Base-by-base conservation (phyloP, 495 filamentous ascomycete genomes). In the Penicillium canescens region DNA sequence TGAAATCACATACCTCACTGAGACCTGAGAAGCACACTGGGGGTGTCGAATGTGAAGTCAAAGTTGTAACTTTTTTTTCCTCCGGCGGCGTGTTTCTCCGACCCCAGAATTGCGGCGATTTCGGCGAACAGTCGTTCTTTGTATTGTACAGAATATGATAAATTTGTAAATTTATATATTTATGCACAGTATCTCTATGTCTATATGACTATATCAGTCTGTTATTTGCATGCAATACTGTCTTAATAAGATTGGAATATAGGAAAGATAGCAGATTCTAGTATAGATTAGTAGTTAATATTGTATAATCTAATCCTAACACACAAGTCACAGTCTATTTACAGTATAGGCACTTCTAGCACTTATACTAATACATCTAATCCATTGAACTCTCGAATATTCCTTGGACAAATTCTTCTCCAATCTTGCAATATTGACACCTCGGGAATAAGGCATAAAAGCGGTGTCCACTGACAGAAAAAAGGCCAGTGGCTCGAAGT, bases 1-100 rank as follows among this genome's bases (percentile, higher is more conserved):
- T 31, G 42, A 39, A 26, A 37, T 38, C 33, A 62, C 69, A 66
- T 35, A 72, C 69, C 67, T 70, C 66, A 41, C 57, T 69, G 62
- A 66, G 49, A 67, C 56, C 59, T 56, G 61, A 69, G 55, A 67
- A 59, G 56, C 53, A 62, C 63, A 60, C 64, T 50, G 48, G 14
- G 39, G 28, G 38, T 47, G 39, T 40, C 35, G 39, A 54, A 20
- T 24, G 47, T 50, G 42, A 59, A 42, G 55, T 58, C 52, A 20
- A 53, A 36, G 36, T 42, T 38, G 46, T 39, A 52, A 54, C 52
- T 66, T 68, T 69, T 66, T 66, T 69, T 63, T 65, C 53, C 55
- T 55, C 58, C 59, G 61, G 60, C 55, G 61, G 57, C 51, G 56
- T 41, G 42, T 62, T 62, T 62, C 58, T 68, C 65, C 65, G 62